These are phyloP conservation scores for Agastache rugosa DNA, from an alignment of 257 asterid species.

Conservation along the genomic window DNA sequence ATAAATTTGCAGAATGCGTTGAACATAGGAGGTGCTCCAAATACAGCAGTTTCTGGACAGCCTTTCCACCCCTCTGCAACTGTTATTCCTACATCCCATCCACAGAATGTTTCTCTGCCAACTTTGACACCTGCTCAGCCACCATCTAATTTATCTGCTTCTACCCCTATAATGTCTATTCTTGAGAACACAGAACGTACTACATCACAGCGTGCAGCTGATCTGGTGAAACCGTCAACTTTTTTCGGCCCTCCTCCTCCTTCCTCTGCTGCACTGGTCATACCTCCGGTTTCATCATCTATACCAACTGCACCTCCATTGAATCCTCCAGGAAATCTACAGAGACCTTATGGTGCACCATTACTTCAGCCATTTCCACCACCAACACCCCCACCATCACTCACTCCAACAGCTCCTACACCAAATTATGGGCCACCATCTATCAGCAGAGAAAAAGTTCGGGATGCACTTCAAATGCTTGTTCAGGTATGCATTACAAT, in stretches of 20 bases:
- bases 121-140: slow-evolving; percentile 52
- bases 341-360: slow-evolving; percentile 91
- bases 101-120: slow-evolving; percentile 53
- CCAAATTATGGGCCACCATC: slow-evolving; percentile 58
- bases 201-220: slow-evolving; percentile 54
- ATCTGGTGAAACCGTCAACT: slow-evolving; percentile 87
- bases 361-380: slow-evolving; percentile 99
- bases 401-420: slow-evolving; percentile 68
- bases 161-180: slow-evolving; percentile 63
- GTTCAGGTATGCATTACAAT: slow-evolving; percentile 68
- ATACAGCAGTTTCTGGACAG: slow-evolving; percentile 56
- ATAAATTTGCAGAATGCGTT: slow-evolving; percentile 62
- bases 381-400: slow-evolving; percentile 94
- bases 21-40: slow-evolving; percentile 63
- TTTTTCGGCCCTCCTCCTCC: slow-evolving; percentile 78
- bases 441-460: slow-evolving; percentile 79
- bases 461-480: slow-evolving; percentile 79
- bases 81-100: slow-evolving; percentile 48
- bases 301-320: slow-evolving; percentile 84
- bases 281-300: slow-evolving; percentile 72
- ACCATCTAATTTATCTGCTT: slow-evolving; percentile 55
- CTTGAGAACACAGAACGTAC: slow-evolving; percentile 57
- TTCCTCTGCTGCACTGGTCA: slow-evolving; percentile 60
- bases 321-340: slow-evolving; percentile 61
- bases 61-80: slow-evolving; percentile 55